Conservation (phyloP, 192 early-diverging fungal species). For the Coemansia sp. region DNA sequence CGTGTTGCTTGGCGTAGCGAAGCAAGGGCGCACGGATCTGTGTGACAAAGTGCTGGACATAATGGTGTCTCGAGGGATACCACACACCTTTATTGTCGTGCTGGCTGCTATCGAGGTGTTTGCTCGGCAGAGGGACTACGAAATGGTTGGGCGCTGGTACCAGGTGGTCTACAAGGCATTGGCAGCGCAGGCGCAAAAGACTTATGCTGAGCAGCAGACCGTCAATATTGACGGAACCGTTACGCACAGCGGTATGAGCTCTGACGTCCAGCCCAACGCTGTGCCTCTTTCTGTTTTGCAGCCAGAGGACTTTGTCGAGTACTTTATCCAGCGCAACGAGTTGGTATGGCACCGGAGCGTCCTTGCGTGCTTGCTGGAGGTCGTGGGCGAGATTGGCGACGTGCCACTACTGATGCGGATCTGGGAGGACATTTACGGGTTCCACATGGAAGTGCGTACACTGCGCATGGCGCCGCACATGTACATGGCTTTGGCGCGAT, state of each 20-base stretch:
- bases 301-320: conserved; percentile 24
- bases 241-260: not conserved
- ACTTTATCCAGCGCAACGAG: conserved; percentile 29
- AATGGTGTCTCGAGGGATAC: conserved; percentile 17
- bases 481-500: conserved; percentile 41
- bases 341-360: conserved; percentile 42
- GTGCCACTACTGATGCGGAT: conserved; percentile 16
- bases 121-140: conserved; percentile 26
- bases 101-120: conserved; percentile 33
- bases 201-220: conserved; percentile 1
- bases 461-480: conserved; percentile 32
- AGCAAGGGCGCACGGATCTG: conserved; percentile 22
- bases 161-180: conserved; percentile 21
- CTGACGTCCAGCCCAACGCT: not conserved
- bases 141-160: conserved; percentile 42
- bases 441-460: conserved; percentile 15
- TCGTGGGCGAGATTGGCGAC: conserved; percentile 27
- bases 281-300: conserved; percentile 9
- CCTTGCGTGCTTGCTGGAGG: conserved; percentile 21
- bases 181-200: conserved; percentile 8
- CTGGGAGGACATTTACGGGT: conserved; percentile 30
- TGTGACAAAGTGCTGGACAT: conserved; percentile 23
- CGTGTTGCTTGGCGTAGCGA: conserved; percentile 30
- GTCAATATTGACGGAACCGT: conserved; percentile 17
- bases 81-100: conserved; percentile 16